A percentile compares a stretch with the other conserved stretches of the same genome.
Evolutionary conservation across 768 basidiomycete genomes (phyloP).

Genomic region (Pleurotus sapidus): DNA sequence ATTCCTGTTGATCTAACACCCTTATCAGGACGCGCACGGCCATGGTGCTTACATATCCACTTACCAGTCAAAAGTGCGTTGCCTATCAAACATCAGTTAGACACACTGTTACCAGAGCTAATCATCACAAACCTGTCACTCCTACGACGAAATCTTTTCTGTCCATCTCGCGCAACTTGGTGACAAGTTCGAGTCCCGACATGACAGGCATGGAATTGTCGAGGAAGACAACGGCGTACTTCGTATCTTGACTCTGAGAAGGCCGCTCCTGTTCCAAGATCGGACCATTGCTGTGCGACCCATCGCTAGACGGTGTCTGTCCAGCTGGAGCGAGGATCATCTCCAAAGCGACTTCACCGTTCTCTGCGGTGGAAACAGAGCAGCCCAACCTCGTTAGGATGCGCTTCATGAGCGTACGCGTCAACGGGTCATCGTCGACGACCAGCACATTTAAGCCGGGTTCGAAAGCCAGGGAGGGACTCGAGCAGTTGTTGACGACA

Average conservation of each 20-base stretch:
- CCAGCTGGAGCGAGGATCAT: constrained; percentile 52
- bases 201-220: constrained; percentile 85
- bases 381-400: constrained; percentile 80
- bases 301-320: constrained; percentile 38
- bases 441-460: constrained; percentile 65
- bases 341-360: constrained; percentile 75
- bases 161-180: constrained; percentile 60
- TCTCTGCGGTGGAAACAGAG: constrained; percentile 76
- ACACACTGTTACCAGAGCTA: background rate
- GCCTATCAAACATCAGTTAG: constrained; percentile 27
- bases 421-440: constrained; percentile 81
- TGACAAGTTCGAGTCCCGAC: constrained; percentile 68
- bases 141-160: constrained; percentile 80
- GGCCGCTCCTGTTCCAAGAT: constrained; percentile 32
- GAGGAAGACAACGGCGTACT: constrained; percentile 48
- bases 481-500: constrained; percentile 36
- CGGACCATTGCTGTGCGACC: constrained; percentile 29
- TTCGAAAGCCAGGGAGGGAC: constrained; percentile 39
- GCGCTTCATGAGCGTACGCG: constrained; percentile 77
- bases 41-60: constrained; percentile 14
- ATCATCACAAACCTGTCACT: constrained; percentile 54
- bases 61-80: constrained; percentile 51
- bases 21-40: background rate
- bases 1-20: constrained; percentile 67
- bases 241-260: constrained; percentile 26